These are phyloP conservation scores for Alloascoidea hylecoeti DNA, from an alignment of 805 yeast genomes.

Conservation along the genomic window DNA sequence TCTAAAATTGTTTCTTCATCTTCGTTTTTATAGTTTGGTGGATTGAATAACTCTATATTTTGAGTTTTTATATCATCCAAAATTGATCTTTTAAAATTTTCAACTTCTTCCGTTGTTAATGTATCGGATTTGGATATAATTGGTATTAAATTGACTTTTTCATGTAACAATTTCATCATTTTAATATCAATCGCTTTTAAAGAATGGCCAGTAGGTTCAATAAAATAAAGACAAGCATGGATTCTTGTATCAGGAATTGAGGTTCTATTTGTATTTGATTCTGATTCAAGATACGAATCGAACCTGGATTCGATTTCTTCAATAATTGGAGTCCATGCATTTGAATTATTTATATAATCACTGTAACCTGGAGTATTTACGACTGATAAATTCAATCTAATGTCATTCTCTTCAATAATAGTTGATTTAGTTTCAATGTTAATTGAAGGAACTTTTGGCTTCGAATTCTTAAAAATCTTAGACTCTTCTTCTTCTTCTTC, in stretches of 20 bases:
- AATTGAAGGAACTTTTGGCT: constrained; percentile 31
- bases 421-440: constrained; percentile 48
- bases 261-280: constrained; percentile 68
- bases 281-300: constrained; percentile 80
- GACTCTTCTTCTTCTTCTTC: constrained; percentile 24
- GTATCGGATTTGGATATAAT: constrained; percentile 92
- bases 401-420: constrained; percentile 88
- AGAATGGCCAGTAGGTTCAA: constrained; percentile 95
- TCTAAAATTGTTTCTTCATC: constrained; percentile 43
- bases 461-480: too few species aligned
- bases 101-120: constrained; percentile 74
- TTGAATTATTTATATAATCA: constrained; percentile 67
- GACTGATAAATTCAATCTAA: constrained; percentile 68
- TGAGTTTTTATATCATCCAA: constrained; percentile 64
- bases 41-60: constrained; percentile 62
- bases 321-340: constrained; percentile 82
- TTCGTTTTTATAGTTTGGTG: constrained; percentile 64
- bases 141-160: constrained; percentile 87
- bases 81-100: constrained; percentile 61
- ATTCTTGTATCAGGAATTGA: constrained; percentile 67
- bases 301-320: constrained; percentile 80
- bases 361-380: constrained; percentile 93
- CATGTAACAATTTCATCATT: constrained; percentile 78
- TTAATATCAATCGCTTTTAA: constrained; percentile 79
- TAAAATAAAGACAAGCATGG: constrained; percentile 87